Conservation (phyloP, 768 basidiomycete genomes). For the Phlebiopsis gigantea region DNA sequence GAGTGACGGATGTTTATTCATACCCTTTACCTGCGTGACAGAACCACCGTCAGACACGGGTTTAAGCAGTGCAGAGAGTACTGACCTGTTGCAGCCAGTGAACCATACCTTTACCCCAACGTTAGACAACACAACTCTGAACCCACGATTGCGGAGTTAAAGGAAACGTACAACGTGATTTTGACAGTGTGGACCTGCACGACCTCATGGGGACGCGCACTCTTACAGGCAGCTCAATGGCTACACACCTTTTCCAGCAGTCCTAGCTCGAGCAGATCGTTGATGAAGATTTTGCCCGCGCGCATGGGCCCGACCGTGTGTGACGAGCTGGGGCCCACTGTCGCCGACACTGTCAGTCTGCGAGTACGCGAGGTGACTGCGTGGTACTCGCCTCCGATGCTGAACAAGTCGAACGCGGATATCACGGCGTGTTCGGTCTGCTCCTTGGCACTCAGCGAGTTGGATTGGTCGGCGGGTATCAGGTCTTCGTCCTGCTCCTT, state of each 20-base stretch:
- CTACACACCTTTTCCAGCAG: constrained; percentile 62
- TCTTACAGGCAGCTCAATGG: neutral
- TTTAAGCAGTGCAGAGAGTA: constrained; percentile 3
- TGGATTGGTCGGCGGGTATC: constrained; percentile 16
- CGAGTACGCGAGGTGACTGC: neutral
- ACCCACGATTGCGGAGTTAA: neutral
- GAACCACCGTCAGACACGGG: constrained; percentile 2
- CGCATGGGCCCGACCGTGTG: constrained; percentile 87
- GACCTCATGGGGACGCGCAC: constrained; percentile 2
- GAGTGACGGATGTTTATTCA: constrained; percentile 17
- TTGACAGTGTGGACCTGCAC: constrained; percentile 72
- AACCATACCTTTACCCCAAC: constrained; percentile 65
- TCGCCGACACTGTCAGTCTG: neutral
- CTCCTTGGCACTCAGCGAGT: constrained; percentile 1
- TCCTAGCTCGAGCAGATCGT: constrained; percentile 61
- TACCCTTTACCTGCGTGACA: constrained; percentile 66
- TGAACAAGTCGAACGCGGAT: constrained; percentile 89
- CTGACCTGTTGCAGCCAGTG: constrained; percentile 85
- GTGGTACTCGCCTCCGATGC: constrained; percentile 66
- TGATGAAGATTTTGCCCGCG: constrained; percentile 83
- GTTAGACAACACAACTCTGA: neutral
- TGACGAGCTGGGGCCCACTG: constrained; percentile 55
- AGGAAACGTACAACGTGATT: constrained; percentile 63
- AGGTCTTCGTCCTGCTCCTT: constrained; percentile 7
- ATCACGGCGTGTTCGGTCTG: constrained; percentile 79